These are phyloP conservation scores for Plasmopara halstedii DNA, from an alignment of 352 stramenopile species.

Conservation along the genomic window DNA sequence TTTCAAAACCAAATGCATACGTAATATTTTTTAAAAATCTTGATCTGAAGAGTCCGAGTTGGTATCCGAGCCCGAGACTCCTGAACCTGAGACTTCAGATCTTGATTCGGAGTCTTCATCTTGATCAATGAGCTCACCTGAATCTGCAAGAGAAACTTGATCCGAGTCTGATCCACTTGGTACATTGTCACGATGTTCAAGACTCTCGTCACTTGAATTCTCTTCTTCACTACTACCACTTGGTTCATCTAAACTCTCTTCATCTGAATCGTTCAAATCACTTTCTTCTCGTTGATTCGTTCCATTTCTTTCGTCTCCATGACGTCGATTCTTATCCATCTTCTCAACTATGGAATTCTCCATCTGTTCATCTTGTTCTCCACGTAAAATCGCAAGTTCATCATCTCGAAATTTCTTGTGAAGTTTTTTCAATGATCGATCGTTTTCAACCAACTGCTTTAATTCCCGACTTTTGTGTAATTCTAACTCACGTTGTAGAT, in stretches of 20 bases:
- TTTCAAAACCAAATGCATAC: too few relatives aligned
- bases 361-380: conserved; percentile 77
- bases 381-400: conserved; percentile 82
- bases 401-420: conserved; percentile 91
- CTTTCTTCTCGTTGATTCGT: conserved; percentile 42
- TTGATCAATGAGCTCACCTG: conserved; percentile 75
- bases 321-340: conserved; percentile 30
- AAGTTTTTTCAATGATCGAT: conserved; percentile 87
- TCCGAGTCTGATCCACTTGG: conserved; percentile 57
- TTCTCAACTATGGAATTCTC: conserved; percentile 49
- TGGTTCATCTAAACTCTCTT: conserved; percentile 28
- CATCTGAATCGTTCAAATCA: conserved; percentile 20
- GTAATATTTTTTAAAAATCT: conserved; percentile 72
- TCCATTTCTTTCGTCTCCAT: conserved; percentile 27
- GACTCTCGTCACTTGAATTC: conserved; percentile 50
- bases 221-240: conserved; percentile 33
- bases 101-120: conserved; percentile 69
- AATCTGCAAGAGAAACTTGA: conserved; percentile 78
- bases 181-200: conserved; percentile 1
- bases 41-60: conserved; percentile 82
- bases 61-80: conserved; percentile 37
- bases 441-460: conserved; percentile 83
- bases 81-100: conserved; percentile 28
- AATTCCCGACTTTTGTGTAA: conserved; percentile 81
- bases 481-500: conserved; percentile 91